These are phyloP conservation scores for Scutellaria barbata DNA, from an alignment of 257 asterid genomes.

Conservation along the genomic window DNA sequence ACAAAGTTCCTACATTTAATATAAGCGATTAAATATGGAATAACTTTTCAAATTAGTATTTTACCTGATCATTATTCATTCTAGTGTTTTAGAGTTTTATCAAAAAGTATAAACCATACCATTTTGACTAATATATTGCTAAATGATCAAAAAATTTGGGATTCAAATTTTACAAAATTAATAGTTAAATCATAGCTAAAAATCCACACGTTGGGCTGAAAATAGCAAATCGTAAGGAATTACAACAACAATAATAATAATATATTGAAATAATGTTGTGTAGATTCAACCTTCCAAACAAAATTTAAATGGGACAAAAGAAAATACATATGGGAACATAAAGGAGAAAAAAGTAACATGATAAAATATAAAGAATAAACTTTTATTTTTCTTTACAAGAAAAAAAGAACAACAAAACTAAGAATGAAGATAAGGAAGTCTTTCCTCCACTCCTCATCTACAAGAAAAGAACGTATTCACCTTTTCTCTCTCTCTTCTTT, in stretches of 20 bases:
- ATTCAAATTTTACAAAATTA: no score
- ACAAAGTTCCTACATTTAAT: background rate
- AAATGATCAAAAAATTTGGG: no score
- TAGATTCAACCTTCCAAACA: no score
- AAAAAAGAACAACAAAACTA: conserved; percentile 1
- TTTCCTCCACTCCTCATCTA: conserved; percentile 14
- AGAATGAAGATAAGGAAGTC: conserved; percentile 6
- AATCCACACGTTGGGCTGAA: no score
- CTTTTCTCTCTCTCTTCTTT: background rate
- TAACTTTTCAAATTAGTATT: background rate
- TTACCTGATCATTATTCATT: no score
- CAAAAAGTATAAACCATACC: no score
- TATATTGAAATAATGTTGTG: no score
- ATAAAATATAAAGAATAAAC: conserved; percentile 5
- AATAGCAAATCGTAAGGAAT: no score
- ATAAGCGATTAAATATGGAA: background rate
- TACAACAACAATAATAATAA: no score
- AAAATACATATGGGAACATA: background rate
- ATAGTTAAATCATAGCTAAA: no score
- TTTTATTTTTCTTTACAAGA: conserved; percentile 24
- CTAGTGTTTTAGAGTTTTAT: no score
- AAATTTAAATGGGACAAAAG: background rate
- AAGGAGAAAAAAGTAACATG: background rate
- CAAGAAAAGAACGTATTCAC: conserved; percentile 25
- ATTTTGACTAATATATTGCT: no score